These are phyloP conservation scores for Lathyrus aphaca DNA, from an alignment of 306 rosid species.

Conservation along the genomic window DNA sequence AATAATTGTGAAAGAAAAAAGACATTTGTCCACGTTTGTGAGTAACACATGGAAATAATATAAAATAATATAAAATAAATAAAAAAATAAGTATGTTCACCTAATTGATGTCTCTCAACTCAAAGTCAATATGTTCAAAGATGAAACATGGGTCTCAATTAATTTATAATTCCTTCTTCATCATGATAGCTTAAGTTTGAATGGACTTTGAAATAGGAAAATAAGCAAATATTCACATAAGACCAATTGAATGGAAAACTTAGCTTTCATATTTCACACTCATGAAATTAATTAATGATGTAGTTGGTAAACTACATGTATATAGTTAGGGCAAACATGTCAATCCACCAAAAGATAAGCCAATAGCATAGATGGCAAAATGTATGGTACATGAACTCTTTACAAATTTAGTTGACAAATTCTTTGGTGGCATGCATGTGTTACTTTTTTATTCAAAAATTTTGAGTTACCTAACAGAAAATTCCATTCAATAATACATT, in stretches of 20 bases:
- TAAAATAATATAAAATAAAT: not conserved
- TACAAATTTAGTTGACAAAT: conserved; percentile 21
- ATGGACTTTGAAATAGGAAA: conserved; percentile 18
- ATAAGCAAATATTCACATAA: not conserved
- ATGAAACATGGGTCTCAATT: conserved; percentile 7
- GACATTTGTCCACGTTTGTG: not conserved
- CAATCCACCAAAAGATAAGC: not conserved
- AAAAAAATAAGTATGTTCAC: not conserved
- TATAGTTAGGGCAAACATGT: not conserved
- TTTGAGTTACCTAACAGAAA: conserved; percentile 35
- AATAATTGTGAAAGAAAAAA: not conserved
- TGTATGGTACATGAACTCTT: not conserved
- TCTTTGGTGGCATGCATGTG: conserved; percentile 29
- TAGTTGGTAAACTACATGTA: not conserved
- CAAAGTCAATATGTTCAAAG: not conserved
- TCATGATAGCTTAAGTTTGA: conserved; percentile 15
- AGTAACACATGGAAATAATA: not conserved
- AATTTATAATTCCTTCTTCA: not conserved
- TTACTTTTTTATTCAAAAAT: conserved; percentile 7
- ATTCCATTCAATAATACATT: conserved; percentile 32
- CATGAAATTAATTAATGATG: not conserved
- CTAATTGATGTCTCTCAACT: conserved; percentile 14
- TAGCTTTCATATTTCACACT: conserved; percentile 1
- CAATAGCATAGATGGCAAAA: conserved; percentile 29
- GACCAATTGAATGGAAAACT: conserved; percentile 25